Base-by-base conservation (phyloP, 2,329 filamentous ascomycete species). In the Scedosporium apiospermum region DNA sequence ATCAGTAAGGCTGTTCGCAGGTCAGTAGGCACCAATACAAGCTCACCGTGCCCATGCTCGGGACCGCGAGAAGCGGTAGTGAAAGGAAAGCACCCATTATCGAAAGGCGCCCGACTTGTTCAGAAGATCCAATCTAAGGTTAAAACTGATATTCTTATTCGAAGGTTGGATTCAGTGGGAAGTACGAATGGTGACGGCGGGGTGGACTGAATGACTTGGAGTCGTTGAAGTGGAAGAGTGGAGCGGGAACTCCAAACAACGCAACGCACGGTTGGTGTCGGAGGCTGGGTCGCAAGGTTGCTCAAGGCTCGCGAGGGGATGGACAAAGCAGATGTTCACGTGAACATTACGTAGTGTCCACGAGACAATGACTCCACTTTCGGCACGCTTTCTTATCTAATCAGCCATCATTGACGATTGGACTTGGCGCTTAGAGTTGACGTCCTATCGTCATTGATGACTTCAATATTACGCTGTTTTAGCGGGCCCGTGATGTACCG, bases 31-130 rank as follows among this genome's bases (percentile, higher is more conserved):
- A 23, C 27, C n/a, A 61, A 27, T 23, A 64, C 58, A 49, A 65
- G 82, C 89, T 66, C 87, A 98, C 91, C 62, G 92, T 91, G 74
- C 90, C 85, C 68, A 90, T 78, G 78, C 91, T 91, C 66, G 95
- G 95, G 68, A 99, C 75, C 68, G 91, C 93, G 76, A 99, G 79
- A 66, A 99, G 81, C 68, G 95, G 95, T 65, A 99, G 76, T 65
- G 93, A 97, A 62, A 99, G 82, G 70, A 96, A 79, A 68, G 91
- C 93, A 71, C 95, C 95, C 95, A 99, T 99, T 55, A 12, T 26
- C 12, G 12, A 12, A 26, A 23, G 23, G 9, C 16, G 16, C 44
- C 16, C n/a, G 14, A 18, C 44, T 49, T 21, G 16, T 38, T 14
- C 10, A 38, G 34, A 38, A 14, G 34, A 38, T 38, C 34, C 10